Conservation (phyloP, 2,329 filamentous ascomycete species). For the Aspergillus texensis region DNA sequence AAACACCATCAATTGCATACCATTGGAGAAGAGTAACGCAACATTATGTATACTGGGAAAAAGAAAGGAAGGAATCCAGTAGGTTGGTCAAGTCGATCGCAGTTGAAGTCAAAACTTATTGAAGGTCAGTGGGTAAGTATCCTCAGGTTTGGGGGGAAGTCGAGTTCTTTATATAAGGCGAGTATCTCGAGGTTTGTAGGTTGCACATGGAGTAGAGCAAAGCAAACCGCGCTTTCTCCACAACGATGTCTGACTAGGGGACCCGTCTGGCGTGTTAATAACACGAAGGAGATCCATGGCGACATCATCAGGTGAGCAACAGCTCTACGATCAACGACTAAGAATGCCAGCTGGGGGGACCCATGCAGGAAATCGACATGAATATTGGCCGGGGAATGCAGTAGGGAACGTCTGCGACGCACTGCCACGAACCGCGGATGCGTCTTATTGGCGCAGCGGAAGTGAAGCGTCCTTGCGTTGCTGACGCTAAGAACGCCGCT, state of each 20-base stretch:
- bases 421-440: constrained; percentile 1
- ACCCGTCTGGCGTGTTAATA: constrained; percentile 4
- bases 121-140: neutral
- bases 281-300: constrained; percentile 23
- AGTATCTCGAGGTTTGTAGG: constrained; percentile 10
- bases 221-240: constrained; percentile 14
- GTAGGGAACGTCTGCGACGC: constrained; percentile 18
- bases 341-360: constrained; percentile 8
- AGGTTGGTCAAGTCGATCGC: neutral
- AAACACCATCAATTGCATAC: neutral
- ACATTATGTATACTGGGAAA: neutral
- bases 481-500: constrained; percentile 27
- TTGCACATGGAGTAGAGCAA: constrained; percentile 25
- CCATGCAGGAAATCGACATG: constrained; percentile 14
- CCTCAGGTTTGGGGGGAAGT: neutral
- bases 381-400: constrained; percentile 7
- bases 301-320: constrained; percentile 26
- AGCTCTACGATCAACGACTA: constrained; percentile 13
- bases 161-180: neutral
- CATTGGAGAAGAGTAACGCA: neutral
- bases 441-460: constrained; percentile 14
- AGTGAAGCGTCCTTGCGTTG: constrained; percentile 23
- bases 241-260: constrained; percentile 5
- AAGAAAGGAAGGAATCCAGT: constrained; percentile 1
- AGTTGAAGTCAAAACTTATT: neutral